Evolutionary conservation across 1,284 basidiomycete genomes (phyloP).

Genomic region (Boletellus dicymbophilus): DNA sequence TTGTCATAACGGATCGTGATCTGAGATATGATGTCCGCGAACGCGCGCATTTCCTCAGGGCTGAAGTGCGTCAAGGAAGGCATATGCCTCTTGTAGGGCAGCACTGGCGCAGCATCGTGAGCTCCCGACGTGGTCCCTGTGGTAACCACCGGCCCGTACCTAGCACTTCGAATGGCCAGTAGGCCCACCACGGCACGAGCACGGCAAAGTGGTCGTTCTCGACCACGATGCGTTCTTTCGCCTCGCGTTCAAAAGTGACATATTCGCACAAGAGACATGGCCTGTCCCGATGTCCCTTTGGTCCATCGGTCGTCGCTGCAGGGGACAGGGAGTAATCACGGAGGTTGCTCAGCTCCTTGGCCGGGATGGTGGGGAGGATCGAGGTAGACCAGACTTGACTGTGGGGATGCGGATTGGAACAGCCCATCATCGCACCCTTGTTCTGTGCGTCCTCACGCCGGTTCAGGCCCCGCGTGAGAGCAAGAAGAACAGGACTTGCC

Average conservation of each 20-base stretch:
- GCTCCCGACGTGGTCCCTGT: not conserved
- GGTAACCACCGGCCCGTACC: conserved; percentile 46
- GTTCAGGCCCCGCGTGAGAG: too few relatives aligned
- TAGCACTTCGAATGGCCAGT: conserved; percentile 93
- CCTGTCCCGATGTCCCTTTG: conserved; percentile 56
- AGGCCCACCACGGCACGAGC: conserved; percentile 95
- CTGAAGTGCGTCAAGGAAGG: conserved; percentile 68
- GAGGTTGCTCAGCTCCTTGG: conserved; percentile 65
- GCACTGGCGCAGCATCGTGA: conserved; percentile 46
- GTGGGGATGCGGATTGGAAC: conserved; percentile 95
- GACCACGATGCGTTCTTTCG: conserved; percentile 68
- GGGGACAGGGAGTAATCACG: conserved; percentile 51
- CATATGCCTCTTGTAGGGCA: conserved; percentile 81
- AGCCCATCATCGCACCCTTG: conserved; percentile 96
- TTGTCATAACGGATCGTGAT: conserved; percentile 85
- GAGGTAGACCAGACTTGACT: conserved; percentile 91
- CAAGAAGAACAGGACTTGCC: conserved; percentile 48
- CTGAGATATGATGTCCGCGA: conserved; percentile 67
- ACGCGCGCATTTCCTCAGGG: conserved; percentile 56
- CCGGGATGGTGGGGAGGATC: conserved; percentile 70
- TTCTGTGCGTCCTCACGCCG: too few relatives aligned
- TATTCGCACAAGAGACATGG: conserved; percentile 89
- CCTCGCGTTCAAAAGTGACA: conserved; percentile 67
- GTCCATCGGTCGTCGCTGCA: conserved; percentile 43
- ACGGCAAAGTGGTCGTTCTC: conserved; percentile 84